Evolutionary conservation across 2,329 filamentous ascomycete species (phyloP).

Genomic region (Davidsoniella neocaledoniae): DNA sequence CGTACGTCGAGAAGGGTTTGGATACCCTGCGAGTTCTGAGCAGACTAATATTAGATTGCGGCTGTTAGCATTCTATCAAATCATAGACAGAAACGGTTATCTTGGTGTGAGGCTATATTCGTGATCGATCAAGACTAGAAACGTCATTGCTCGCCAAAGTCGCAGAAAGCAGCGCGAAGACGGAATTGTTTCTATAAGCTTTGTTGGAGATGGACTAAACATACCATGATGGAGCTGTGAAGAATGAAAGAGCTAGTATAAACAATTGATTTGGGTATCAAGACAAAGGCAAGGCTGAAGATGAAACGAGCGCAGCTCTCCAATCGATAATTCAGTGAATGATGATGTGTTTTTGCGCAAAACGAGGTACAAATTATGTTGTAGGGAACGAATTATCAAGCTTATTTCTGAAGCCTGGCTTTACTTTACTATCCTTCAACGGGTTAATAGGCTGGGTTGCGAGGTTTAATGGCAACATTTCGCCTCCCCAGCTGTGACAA

Average conservation of each 20-base stretch:
- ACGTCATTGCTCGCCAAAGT: not conserved
- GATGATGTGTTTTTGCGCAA: no score
- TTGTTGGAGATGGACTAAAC: not conserved
- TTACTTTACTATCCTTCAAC: no score
- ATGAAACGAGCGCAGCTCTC: no score
- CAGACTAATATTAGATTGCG: constrained; percentile 44
- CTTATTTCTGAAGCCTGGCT: no score
- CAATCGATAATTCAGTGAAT: no score
- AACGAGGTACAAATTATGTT: no score
- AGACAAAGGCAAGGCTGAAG: no score
- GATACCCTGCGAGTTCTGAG: constrained; percentile 96
- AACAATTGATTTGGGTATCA: no score
- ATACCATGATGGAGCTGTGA: not conserved
- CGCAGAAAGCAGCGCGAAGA: not conserved
- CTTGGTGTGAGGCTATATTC: not conserved
- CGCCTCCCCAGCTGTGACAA: not conserved
- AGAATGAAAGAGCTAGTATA: no score
- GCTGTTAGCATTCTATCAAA: not conserved
- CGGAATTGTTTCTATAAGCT: not conserved
- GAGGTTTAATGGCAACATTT: not conserved
- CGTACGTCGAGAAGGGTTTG: constrained; percentile 96
- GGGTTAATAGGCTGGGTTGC: not conserved
- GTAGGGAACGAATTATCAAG: no score
- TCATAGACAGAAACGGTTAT: not conserved
- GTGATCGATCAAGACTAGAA: not conserved